Evolutionary conservation across 2,329 filamentous ascomycete species (phyloP).

Genomic region (Curvularia verruculosa): DNA sequence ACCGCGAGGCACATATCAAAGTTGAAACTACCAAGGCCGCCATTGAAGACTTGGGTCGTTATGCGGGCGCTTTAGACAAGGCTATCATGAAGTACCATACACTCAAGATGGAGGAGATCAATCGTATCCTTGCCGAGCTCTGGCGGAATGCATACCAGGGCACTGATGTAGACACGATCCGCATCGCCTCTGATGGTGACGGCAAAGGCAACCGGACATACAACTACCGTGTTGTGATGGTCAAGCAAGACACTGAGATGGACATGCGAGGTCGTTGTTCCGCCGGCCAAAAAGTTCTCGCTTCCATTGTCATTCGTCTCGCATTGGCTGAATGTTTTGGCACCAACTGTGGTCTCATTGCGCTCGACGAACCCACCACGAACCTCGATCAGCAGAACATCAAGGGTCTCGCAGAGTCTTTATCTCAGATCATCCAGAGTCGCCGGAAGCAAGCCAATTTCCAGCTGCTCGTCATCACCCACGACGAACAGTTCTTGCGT

Average conservation of each 20-base stretch:
- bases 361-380: conserved; percentile 95
- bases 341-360: conserved; percentile 92
- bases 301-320: conserved; percentile 95
- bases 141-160: conserved; percentile 97
- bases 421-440: conserved; percentile 85
- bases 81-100: conserved; percentile 97
- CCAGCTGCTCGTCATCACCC: conserved; percentile 97
- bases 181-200: conserved; percentile 92
- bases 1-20: conserved; percentile 85
- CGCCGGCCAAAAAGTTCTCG: conserved; percentile 94
- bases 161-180: conserved; percentile 94
- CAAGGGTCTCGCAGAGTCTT: conserved; percentile 78
- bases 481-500: conserved; percentile 94
- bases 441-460: conserved; percentile 90
- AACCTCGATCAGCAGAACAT: conserved; percentile 97
- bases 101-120: conserved; percentile 98
- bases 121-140: conserved; percentile 91
- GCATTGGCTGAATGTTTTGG: conserved; percentile 97
- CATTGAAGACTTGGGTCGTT: conserved; percentile 86
- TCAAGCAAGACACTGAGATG: conserved; percentile 97
- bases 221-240: conserved; percentile 97
- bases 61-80: conserved; percentile 83
- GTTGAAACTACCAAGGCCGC: conserved; percentile 92
- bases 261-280: conserved; percentile 98
- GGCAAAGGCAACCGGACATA: conserved; percentile 78